A percentile compares a stretch with the other conserved stretches of the same genome.
phyloP scores from a whole-genome alignment of 306 rosid genomes.

The Cicer judaicum region DNA sequence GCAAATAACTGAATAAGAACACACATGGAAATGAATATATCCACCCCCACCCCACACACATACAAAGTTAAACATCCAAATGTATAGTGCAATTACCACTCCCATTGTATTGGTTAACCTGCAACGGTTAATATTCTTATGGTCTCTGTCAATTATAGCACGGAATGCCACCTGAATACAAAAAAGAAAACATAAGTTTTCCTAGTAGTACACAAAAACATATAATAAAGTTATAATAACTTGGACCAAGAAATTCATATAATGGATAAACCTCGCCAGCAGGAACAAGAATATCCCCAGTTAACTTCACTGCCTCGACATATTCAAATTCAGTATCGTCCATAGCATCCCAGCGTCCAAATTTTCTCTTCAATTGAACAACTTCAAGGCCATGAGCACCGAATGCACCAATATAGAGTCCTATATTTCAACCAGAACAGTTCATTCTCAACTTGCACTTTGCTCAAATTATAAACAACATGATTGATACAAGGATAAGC shows the following conservation, averaged over 20 bases:
- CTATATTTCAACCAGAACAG: constrained; percentile 55
- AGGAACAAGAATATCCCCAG: constrained; percentile 90
- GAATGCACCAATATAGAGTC: constrained; percentile 89
- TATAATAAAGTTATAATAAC: not conserved
- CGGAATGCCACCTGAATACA: constrained; percentile 78
- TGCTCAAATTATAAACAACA: constrained; percentile 12
- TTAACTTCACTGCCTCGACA: constrained; percentile 94
- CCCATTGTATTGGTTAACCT: constrained; percentile 86
- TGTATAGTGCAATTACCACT: constrained; percentile 66
- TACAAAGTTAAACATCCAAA: constrained; percentile 6
- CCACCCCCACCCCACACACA: no score
- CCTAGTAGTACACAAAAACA: constrained; percentile 1
- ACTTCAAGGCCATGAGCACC: constrained; percentile 90
- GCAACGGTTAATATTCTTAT: constrained; percentile 60
- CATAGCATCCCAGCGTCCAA: constrained; percentile 79
- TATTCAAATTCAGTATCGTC: constrained; percentile 81
- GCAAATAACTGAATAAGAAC: constrained; percentile 19
- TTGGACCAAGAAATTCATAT: constrained; percentile 34
- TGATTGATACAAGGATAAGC: constrained; percentile 19
- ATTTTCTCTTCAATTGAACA: constrained; percentile 81
- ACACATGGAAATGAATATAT: no score
- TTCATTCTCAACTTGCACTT: constrained; percentile 11
- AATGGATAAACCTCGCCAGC: constrained; percentile 76
- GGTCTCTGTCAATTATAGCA: constrained; percentile 85
- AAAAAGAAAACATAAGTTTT: constrained; percentile 17